Evolutionary conservation across 2,329 filamentous ascomycete genomes (phyloP).

Genomic region (Nannizziopsis arthrosporioides): DNA sequence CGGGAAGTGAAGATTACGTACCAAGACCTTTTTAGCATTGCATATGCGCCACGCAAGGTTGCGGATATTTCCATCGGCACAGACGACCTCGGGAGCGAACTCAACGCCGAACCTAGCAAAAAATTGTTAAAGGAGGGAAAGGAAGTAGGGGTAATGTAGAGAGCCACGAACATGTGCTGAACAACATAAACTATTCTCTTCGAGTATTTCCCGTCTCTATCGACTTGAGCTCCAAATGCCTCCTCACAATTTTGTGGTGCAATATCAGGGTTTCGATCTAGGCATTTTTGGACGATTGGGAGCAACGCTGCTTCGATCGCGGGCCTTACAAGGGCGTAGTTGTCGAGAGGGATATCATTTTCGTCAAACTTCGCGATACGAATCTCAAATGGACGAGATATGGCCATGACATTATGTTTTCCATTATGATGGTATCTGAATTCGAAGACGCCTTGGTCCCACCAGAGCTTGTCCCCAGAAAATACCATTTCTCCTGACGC

Average conservation of each 20-base stretch:
- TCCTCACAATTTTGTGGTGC: conserved; percentile 71
- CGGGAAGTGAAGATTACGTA: conserved; percentile 42
- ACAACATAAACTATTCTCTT: conserved; percentile 87
- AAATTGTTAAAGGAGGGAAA: conserved; percentile 15
- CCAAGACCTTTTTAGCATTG: conserved; percentile 88
- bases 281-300: conserved; percentile 78
- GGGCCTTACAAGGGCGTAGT: conserved; percentile 50
- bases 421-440: conserved; percentile 94
- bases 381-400: conserved; percentile 88
- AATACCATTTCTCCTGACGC: conserved; percentile 77
- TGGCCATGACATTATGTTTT: conserved; percentile 83
- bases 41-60: conserved; percentile 91
- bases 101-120: conserved; percentile 66
- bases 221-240: conserved; percentile 70
- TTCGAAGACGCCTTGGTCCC: conserved; percentile 92
- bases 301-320: conserved; percentile 68
- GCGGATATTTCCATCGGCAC: conserved; percentile 77
- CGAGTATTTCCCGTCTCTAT: conserved; percentile 78
- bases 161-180: conserved; percentile 63
- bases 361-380: conserved; percentile 71
- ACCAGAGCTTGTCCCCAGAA: conserved; percentile 87
- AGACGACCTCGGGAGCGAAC: conserved; percentile 82
- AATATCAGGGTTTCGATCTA: conserved; percentile 83
- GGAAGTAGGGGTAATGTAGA: neutral
- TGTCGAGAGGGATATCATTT: conserved; percentile 50